Base-by-base conservation (phyloP, 495 filamentous ascomycete species). In the Chaetomium cochliodes region DNA sequence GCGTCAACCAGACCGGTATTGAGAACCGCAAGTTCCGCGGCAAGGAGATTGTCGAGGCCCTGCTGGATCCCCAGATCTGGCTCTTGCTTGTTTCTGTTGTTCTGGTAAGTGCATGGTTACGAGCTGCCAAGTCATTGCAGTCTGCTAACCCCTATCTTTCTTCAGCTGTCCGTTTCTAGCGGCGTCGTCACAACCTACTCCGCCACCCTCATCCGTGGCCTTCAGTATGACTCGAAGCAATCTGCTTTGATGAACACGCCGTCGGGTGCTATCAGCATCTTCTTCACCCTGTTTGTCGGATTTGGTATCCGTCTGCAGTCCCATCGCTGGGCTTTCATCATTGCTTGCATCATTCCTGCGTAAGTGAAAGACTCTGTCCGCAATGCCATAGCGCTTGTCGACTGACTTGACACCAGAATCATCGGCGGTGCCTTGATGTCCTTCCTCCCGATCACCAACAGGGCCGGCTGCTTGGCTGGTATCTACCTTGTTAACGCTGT, bases 401-500 rank as follows among this genome's bases (percentile, higher is more conserved):
- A 22, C 60, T 67, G 60, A 72, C 60, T n/a, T 7, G 26, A 16
- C 2, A 5, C 26, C 51, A 76, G 74, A 11, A 75, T 87, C 53
- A 74, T 86, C 59, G 87, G 87, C 6, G 83, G 80, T 9, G 85
- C 71, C 1, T 70, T 89, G 16, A 82, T 89, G 77, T 86, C 85
- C 2, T 88, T 88, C 72, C 73, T 84, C 0, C 75, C 79, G 7
- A 70, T 55, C 52, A 80, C 78, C 67, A 74, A 76, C 69, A 58
- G 42, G 18, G 75, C 75, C 0, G 86, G 83, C 25, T 77, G 83
- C 26, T 77, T 90, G 15, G 83, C 83, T 5, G 87, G 87, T 13
- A 84, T 88, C 54, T 90, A 88, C 69, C 79, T 90, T 15, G 79
- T 87, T 67, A 88, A 89, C 69, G 74, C 80, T 15, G 85, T 86